Conservation (phyloP, 192 early-diverging fungal genomes). For the Mortierella hygrophila region DNA sequence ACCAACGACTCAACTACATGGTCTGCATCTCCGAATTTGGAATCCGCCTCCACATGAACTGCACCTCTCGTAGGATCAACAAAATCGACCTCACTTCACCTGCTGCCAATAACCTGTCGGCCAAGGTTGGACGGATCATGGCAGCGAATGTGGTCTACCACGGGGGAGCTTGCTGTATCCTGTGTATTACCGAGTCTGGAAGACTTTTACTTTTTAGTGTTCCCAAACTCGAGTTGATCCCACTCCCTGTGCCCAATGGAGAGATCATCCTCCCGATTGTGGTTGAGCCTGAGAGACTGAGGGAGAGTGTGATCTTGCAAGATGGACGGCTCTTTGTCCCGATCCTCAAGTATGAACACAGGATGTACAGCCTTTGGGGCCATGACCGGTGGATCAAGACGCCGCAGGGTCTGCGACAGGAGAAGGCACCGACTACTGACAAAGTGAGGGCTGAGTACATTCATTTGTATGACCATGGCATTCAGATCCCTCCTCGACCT, state of each 20-base stretch:
- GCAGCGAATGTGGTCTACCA: constrained; percentile 49
- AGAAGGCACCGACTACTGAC: constrained; percentile 3
- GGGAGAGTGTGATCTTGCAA: constrained; percentile 30
- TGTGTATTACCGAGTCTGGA: constrained; percentile 44
- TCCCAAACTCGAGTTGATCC: constrained; percentile 43
- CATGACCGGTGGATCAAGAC: constrained; percentile 48
- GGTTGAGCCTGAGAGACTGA: constrained; percentile 24
- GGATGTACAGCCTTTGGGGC: constrained; percentile 55
- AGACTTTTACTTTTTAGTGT: constrained; percentile 43
- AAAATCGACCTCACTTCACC: constrained; percentile 30
- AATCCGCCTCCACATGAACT: constrained; percentile 52
- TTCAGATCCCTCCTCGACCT: constrained; percentile 39
- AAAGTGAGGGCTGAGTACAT: constrained; percentile 9
- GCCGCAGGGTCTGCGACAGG: constrained; percentile 15
- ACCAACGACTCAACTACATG: constrained; percentile 44
- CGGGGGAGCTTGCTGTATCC: constrained; percentile 38
- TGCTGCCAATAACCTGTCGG: neutral
- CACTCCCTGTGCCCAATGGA: constrained; percentile 21
- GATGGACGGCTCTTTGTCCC: constrained; percentile 48
- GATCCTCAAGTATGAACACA: constrained; percentile 40
- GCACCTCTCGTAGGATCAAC: constrained; percentile 43
- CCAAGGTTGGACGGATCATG: constrained; percentile 30
- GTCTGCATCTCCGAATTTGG: constrained; percentile 39
- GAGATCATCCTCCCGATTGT: constrained; percentile 39
- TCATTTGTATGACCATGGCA: constrained; percentile 35